Evolutionary conservation across 1,139 yeast species (phyloP).

Genomic region (Geotrichum restrictum): DNA sequence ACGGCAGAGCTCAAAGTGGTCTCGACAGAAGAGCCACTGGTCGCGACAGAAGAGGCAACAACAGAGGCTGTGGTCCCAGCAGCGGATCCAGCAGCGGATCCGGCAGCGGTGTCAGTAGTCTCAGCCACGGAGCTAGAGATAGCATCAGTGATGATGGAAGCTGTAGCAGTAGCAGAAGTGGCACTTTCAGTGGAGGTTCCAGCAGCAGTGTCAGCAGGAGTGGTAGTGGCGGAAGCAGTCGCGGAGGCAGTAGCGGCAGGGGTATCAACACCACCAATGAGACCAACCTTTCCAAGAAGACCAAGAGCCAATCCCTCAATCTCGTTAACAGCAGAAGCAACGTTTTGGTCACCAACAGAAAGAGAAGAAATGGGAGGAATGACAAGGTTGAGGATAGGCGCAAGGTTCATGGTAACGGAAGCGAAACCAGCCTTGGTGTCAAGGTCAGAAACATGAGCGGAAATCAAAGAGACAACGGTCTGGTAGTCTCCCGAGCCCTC

Average conservation of each 20-base stretch:
- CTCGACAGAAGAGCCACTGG: background rate
- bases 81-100: no score
- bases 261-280: background rate
- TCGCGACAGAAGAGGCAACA: no score
- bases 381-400: constrained; percentile 19
- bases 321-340: constrained; percentile 22
- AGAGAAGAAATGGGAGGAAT: constrained; percentile 22
- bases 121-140: no score
- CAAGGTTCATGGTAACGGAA: constrained; percentile 19
- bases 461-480: constrained; percentile 18
- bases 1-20: no score
- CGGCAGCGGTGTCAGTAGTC: background rate
- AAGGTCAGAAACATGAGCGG: constrained; percentile 19
- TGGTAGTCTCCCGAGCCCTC: constrained; percentile 21
- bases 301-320: constrained; percentile 6
- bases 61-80: no score
- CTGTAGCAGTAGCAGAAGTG: background rate
- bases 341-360: constrained; percentile 20
- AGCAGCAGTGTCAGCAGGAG: background rate
- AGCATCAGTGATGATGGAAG: background rate
- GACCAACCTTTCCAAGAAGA: background rate
- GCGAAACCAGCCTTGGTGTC: constrained; percentile 21
- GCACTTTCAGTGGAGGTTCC: background rate
- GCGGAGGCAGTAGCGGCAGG: constrained; percentile 2
- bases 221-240: background rate